Evolutionary conservation across 345 rosid genomes (phyloP), one percentile per base, ranked within the genome.

Genomic region (Salix caprea): DNA sequence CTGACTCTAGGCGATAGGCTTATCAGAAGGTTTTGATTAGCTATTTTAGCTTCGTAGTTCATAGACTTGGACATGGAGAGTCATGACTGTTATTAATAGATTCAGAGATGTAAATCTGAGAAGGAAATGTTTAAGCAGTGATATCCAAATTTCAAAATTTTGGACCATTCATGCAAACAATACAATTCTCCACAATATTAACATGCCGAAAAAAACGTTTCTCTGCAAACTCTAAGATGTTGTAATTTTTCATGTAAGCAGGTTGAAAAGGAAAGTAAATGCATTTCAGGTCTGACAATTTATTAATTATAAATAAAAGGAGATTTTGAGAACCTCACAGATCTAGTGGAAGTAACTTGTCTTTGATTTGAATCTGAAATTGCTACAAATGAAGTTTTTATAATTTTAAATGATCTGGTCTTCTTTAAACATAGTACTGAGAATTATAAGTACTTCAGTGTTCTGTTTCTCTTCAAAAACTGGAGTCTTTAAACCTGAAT

Each of bases 401-500:
- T 18, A 19, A 44, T 60, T 26, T 26, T 18, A 44, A 48, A 21
- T 37, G 54, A 13, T 52, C 37, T 40, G 16, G 4, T 30, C 19
- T 1, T 58, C 26, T 23, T 21, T 32, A 28, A 69, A 70, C 15
- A 9, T 67, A 56, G 34, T 46, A 46, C 9, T 56, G n/a, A 56
- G 12, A 37, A 62, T 75, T 44, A 56, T 79, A 54, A 74, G 37
- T 72, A 50, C 77, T 81, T 76, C 91, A 95, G 97, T 86, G 70
- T 76, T 73, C 21, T 9, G 84, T 80, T 65, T 85, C 90, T 69
- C 92, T 95, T 76, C 81, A 77, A 78, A 76, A 84, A 71, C 82
- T 95, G 82, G 94, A 95, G 80, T 85, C 84, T 69, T 85, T 95
- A 79, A 95, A 95, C 79, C 85, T 95, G 78, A 95, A 95, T 77